Evolutionary conservation across 768 basidiomycete genomes (phyloP).

Genomic region (Suillus weaverae): DNA sequence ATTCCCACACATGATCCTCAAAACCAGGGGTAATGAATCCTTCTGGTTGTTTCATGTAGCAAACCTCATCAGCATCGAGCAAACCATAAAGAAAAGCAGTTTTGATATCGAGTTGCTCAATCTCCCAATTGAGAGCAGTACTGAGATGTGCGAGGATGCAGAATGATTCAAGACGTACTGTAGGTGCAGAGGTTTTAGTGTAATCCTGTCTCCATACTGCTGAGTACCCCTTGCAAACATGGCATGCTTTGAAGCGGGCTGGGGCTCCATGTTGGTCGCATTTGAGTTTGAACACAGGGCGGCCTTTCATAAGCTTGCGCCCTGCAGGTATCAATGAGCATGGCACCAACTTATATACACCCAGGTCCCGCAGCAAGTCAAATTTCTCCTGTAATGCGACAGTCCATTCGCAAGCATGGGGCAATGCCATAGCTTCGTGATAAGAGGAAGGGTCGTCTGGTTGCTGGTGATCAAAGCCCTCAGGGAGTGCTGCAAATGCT

Average conservation of each 20-base stretch:
- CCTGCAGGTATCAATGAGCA: slow-evolving; percentile 15
- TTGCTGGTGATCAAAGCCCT: not conserved
- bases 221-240: slow-evolving; percentile 10
- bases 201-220: slow-evolving; percentile 12
- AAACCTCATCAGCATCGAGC: slow-evolving; percentile 30
- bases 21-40: slow-evolving; percentile 13
- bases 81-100: slow-evolving; percentile 40
- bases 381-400: slow-evolving; percentile 13
- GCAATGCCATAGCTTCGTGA: slow-evolving; percentile 18
- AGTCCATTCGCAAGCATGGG: slow-evolving; percentile 22
- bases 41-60: slow-evolving; percentile 44
- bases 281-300: slow-evolving; percentile 32
- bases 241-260: too few relatives aligned
- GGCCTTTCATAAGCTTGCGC: slow-evolving; percentile 21
- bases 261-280: slow-evolving; percentile 11
- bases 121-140: slow-evolving; percentile 27
- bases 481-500: not conserved
- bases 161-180: slow-evolving; percentile 1
- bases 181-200: slow-evolving; percentile 7
- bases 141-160: not conserved
- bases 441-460: slow-evolving; percentile 18
- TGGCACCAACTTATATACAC: not conserved
- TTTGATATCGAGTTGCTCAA: slow-evolving; percentile 41
- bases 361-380: not conserved
- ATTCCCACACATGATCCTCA: not conserved